Evolutionary conservation across 1,284 basidiomycete genomes (phyloP).

Genomic region (Ceratobasidium papillatum): DNA sequence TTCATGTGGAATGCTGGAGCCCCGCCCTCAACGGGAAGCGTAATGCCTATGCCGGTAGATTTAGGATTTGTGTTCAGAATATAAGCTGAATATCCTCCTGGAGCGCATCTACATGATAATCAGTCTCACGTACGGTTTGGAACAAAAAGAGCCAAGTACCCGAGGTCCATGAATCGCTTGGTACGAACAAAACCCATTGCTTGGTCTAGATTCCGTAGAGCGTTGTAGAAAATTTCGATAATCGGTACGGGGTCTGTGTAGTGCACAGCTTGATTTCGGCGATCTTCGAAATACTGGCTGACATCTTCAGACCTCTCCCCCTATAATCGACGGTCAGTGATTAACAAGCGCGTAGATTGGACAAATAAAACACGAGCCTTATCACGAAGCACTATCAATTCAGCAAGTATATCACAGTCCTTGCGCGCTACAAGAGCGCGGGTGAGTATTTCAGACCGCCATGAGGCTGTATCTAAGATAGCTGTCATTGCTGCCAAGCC

Average conservation of each 20-base stretch:
- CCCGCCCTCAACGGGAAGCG: slow-evolving; percentile 41
- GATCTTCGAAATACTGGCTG: slow-evolving; percentile 11
- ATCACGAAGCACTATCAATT: background rate
- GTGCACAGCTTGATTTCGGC: background rate
- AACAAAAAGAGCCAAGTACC: background rate
- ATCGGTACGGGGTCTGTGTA: slow-evolving; percentile 11
- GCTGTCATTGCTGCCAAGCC: no score
- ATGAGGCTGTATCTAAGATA: no score
- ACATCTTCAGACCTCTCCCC: slow-evolving; percentile 4
- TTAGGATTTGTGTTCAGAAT: background rate
- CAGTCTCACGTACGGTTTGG: background rate
- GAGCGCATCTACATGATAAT: slow-evolving; percentile 21
- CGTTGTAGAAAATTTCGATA: background rate
- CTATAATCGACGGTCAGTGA: background rate
- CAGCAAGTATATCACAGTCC: background rate
- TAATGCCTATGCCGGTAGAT: slow-evolving; percentile 21
- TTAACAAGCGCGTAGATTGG: background rate
- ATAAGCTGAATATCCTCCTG: slow-evolving; percentile 31
- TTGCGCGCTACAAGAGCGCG: background rate
- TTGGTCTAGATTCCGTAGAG: slow-evolving; percentile 15
- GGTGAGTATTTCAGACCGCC: slow-evolving; percentile 5
- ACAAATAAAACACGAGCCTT: background rate
- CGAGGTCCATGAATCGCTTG: slow-evolving; percentile 36
- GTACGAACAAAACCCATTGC: background rate
- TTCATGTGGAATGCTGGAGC: no score